These are phyloP conservation scores for Boehmeria nivea DNA, from an alignment of 306 rosid species.

Conservation along the genomic window DNA sequence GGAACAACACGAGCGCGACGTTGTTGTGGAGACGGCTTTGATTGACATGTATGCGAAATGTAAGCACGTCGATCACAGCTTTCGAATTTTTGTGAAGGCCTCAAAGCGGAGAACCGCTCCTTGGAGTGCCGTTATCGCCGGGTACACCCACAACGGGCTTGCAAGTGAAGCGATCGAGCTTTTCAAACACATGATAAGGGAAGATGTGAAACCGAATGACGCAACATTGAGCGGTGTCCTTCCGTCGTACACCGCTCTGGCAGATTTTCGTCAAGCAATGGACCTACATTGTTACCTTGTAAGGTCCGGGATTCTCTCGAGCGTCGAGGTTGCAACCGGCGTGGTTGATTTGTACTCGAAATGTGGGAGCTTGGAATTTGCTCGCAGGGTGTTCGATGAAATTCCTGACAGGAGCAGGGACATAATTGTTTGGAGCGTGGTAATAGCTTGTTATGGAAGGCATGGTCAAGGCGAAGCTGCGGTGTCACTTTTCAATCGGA, in stretches of 20 bases:
- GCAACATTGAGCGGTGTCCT: conserved; percentile 66
- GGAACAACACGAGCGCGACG: conserved; percentile 57
- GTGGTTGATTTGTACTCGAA: conserved; percentile 69
- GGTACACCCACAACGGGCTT: conserved; percentile 52
- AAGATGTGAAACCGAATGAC: conserved; percentile 44
- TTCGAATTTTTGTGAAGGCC: conserved; percentile 47
- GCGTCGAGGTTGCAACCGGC: conserved; percentile 60
- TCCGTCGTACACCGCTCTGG: conserved; percentile 70
- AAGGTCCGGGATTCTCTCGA: conserved; percentile 56
- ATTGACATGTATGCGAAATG: conserved; percentile 69
- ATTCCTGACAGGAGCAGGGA: conserved; percentile 51
- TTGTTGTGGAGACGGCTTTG: conserved; percentile 71
- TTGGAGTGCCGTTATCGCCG: conserved; percentile 76
- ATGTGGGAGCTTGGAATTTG: conserved; percentile 60
- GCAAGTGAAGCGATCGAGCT: conserved; percentile 58
- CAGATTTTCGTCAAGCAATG: conserved; percentile 62
- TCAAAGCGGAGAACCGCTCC: conserved; percentile 59
- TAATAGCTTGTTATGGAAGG: conserved; percentile 67
- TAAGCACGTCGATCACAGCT: conserved; percentile 35
- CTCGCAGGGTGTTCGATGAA: conserved; percentile 50
- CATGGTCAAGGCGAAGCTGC: conserved; percentile 74
- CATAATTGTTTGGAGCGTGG: conserved; percentile 62
- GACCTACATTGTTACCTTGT: conserved; percentile 63
- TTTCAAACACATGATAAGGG: conserved; percentile 62
- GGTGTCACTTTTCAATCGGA: conserved; percentile 62